These are phyloP conservation scores for Theobroma cacao DNA, from an alignment of 345 rosid genomes.

Conservation along the genomic window DNA sequence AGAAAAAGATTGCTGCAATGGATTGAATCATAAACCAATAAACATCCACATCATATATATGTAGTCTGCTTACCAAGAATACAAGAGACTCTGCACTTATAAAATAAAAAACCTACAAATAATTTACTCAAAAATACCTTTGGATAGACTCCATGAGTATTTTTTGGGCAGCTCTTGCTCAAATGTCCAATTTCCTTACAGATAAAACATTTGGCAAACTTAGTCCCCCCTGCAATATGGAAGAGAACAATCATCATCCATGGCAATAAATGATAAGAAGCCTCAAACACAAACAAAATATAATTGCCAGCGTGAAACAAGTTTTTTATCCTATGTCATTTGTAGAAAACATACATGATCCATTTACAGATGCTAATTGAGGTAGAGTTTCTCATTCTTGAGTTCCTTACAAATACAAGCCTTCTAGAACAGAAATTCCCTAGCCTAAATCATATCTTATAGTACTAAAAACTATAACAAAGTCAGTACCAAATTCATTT, in stretches of 20 bases:
- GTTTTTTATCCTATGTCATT: neutral
- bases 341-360: neutral
- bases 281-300: neutral
- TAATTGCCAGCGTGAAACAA: neutral
- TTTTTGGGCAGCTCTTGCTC: conserved; percentile 90
- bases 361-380: neutral
- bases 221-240: conserved; percentile 68
- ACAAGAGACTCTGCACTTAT: neutral
- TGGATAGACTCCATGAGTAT: conserved; percentile 84
- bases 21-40: neutral
- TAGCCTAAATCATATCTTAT: neutral
- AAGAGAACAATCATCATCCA: conserved; percentile 8
- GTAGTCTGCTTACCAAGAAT: neutral
- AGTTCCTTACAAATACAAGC: neutral
- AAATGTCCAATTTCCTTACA: conserved; percentile 81
- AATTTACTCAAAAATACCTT: conserved; percentile 49
- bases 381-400: neutral
- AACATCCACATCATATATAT: neutral
- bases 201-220: conserved; percentile 82
- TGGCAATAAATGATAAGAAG: neutral
- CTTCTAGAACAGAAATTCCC: neutral
- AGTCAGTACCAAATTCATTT: neutral
- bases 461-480: neutral
- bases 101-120: neutral
- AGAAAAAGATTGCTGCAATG: neutral